Evolutionary conservation across 805 yeast species (phyloP), one percentile per base, ranked within the genome.

Genomic region (Metschnikowia baotianmanensis): DNA sequence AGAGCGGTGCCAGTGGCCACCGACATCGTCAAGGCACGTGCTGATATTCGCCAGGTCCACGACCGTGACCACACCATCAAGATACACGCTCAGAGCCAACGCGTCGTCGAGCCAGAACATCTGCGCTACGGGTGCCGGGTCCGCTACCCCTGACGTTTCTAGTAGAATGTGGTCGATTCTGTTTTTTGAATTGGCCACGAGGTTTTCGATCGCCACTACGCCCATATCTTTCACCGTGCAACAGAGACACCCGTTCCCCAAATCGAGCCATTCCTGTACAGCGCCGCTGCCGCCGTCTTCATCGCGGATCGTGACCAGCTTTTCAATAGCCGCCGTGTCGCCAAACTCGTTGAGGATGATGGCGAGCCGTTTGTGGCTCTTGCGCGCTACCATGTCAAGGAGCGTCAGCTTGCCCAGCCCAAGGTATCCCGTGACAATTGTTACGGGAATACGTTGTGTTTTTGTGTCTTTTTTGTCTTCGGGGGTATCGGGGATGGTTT

Each of bases 51-150:
- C 79, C 2, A 82, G 59, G 58, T 91, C 98, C 30, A 93, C 68
- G 2, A 91, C 97, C 0, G 96, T 85, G 11, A 93, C 76, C 5
- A 91, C 87, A 0, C 96, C 96, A 61, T 91, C 98, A 23, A 93
- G 82, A 58, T 86, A 86, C 2, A 93, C 88, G 50, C 81, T 82
- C 4, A 96, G 82, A 12, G 82, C 74, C 43, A 93, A 69, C 0
- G 90, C 97, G 18, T 86, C 91, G 59, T 93, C 99, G 22, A 90
- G 72, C 99, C 99, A 93, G 63, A 93, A 93, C 96, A 91, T 91
- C 48, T 82, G 78, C 4, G 97, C 96, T 20, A 93, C 88, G 0
- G 98, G 98, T 0, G 90, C 97, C 0, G 99, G 99, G 57, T 93
- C 98, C 0, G 99, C 99, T 12, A 93, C 74, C 0, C 99, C 99